Evolutionary conservation across 768 basidiomycete species (phyloP).

Genomic region (Rhodotorula graminis): DNA sequence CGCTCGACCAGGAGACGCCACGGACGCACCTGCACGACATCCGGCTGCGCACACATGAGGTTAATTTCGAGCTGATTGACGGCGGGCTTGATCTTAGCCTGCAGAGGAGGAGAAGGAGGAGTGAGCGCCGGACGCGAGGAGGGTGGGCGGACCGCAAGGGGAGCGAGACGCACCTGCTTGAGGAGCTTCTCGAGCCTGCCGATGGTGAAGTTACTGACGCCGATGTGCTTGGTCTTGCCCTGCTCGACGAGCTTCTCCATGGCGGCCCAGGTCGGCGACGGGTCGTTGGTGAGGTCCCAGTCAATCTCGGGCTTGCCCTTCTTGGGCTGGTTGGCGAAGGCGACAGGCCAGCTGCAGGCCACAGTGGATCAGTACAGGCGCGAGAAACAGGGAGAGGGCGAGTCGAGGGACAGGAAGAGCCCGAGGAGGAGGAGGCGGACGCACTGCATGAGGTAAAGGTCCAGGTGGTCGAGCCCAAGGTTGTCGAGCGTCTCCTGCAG

Average conservation of each 20-base stretch:
- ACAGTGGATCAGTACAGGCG: too few species aligned
- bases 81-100: constrained; percentile 45
- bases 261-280: constrained; percentile 64
- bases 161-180: constrained; percentile 1
- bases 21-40: constrained; percentile 51
- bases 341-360: constrained; percentile 66
- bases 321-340: constrained; percentile 50
- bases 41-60: constrained; percentile 52
- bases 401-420: too few species aligned
- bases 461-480: constrained; percentile 69
- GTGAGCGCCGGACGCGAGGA: neutral
- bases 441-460: constrained; percentile 70
- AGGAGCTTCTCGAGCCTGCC: constrained; percentile 12
- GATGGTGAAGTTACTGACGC: constrained; percentile 69
- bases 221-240: constrained; percentile 61
- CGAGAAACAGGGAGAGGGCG: too few species aligned
- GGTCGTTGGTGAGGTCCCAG: constrained; percentile 20
- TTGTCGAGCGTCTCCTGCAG: constrained; percentile 69
- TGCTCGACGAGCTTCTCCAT: constrained; percentile 65
- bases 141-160: too few species aligned
- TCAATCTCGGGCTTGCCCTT: constrained; percentile 20
- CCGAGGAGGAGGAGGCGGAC: neutral
- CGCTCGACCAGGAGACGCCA: too few species aligned
- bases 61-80: constrained; percentile 58
- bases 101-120: neutral